Base-by-base conservation (phyloP, 164 flowering plant genomes). In the Tetracentron sinense region DNA sequence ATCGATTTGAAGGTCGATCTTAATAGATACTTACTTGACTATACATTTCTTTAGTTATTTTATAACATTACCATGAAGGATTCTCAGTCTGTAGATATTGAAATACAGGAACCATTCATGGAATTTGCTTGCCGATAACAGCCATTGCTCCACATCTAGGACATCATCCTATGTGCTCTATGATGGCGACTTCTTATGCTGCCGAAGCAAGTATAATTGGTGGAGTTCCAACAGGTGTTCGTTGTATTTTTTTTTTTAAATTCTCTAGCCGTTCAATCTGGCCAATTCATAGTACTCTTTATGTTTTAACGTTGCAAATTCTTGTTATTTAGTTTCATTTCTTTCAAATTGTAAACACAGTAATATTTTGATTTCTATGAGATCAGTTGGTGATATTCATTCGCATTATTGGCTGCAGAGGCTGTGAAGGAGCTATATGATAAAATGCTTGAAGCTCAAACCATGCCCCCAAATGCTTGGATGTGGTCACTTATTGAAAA, bases 381-480 rank as follows among this genome's bases (percentile, higher is more conserved):
- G 14, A 26, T 50, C 10, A 50, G 20, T 35, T 30, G 42, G 23
- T 53, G 49, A 25, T 53, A 8, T 48, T 52, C 38, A 25, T 31
- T 30, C 21, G 27, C 10, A 42, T 1, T 53, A 55, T 47, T 42
- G 22, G 58, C 48, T 80, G 75, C 85, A 94, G 98, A 78, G 33
- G 62, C 66, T 71, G 95, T 75, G 62, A 86, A 85, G 75, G 97
- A 84, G 64, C 23, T 83, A 1, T 79, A 86, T 69, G 84, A 83
- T 66, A 86, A 89, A 70, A 83, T 94, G 74, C 61, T 78, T 4
- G 85, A 78, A 48, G 74, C 75, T 31, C 60, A 78, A 69, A 79
- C 90, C 11, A 83, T 83, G 77, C 85, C 97, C 33, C 97, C 96
- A 38, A 91, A 94, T 80, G 87, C 85, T 35, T 86, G 82, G 88